Base-by-base conservation (phyloP, 1,284 basidiomycete genomes). In the Malassezia sympodialis region DNA sequence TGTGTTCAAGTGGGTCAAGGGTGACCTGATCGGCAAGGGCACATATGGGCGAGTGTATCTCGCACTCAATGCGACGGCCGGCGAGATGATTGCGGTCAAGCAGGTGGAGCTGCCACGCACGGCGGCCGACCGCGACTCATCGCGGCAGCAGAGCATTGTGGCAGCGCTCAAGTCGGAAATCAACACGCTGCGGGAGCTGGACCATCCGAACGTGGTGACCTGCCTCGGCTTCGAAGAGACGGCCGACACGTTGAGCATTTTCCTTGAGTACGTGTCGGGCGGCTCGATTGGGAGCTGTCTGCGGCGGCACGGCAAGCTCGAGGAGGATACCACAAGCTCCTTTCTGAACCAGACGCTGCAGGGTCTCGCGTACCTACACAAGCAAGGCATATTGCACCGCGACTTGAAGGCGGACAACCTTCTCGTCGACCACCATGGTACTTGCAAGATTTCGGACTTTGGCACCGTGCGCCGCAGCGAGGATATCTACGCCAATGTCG, bases 81-180 rank as follows among this genome's bases (percentile, higher is more conserved):
- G 93, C 53, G 93, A 98, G 76, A 93, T 96, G 87, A 91, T 98
- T 66, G 94, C 94, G 7, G 94, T 99, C 64, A 99, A 99, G 77
- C 94, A 99, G 77, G 94, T 99, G 46, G 93, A 96, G 76, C 81
- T 93, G 55, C 91, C 93, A 1, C 83, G 84, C 47, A 93, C 90
- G 1, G 83, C 84, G 12, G 87, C 85, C 66, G 93, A 98, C 77
- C 86, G 85, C 72, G 85, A 84, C 66, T 90, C 96, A 72, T 80
- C 82, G 23, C 82, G 90, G 14, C 91, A 96, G 70, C 79, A 83
- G 51, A 82, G 82, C 34, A 85, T 93, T 57, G 87, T 99, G 50
- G 86, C 91, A 60, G 90, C 91, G 0, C 78, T 98, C 60, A 88
- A 90, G 75, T 82, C 86, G 61, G 94, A 98, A 78, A 94, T 91